Base-by-base conservation (phyloP, 2,329 filamentous ascomycete genomes). In the Podosphaera xanthii region DNA sequence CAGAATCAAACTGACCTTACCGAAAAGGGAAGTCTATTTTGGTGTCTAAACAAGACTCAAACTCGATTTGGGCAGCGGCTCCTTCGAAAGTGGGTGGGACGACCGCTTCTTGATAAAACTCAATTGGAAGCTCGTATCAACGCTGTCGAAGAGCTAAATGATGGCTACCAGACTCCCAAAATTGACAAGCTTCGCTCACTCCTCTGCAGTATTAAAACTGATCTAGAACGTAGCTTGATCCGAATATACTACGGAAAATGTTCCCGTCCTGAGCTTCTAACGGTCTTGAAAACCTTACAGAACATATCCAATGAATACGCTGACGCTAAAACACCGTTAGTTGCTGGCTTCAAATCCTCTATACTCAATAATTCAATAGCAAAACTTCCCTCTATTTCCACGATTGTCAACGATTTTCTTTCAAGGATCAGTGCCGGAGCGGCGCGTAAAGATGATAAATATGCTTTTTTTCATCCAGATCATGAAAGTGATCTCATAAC, bases 211-310 rank as follows among this genome's bases (percentile, higher is more conserved):
- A 83, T 84, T 62, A 87, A 78, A 68, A 82, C 79, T 4, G 92
- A 98, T 68, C 79, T 98, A 4, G 92, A 98, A 71, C 89, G 92
- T 65, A 92, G 87, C 62, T 75, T 98, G 53, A 90, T 97, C 66
- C 81, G 92, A 52, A 94, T 98, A 61, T 98, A 97, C 74, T 98
- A 98, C 71, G 89, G 90, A 57, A 96, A 94, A 72, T 97, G 90
- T 70, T 86, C 87, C 0, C 82, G 92, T 0, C 85, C 90, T 0
- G 92, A 98, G 70, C 80, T 98, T 3, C 76, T 97, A 1, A 81
- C 80, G 0, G 84, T 94, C 3, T 75, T 98, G 1, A 90, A 97
- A 70, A 86, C 86, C 0, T 75, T 98, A 60, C 89, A 95, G 66
- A 79, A 76, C 60, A 87, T 97, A 53, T 80, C 87, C 0, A 81